phyloP scores from a whole-genome alignment of 2,329 filamentous ascomycete genomes.

The Clonostachys chloroleuca region DNA sequence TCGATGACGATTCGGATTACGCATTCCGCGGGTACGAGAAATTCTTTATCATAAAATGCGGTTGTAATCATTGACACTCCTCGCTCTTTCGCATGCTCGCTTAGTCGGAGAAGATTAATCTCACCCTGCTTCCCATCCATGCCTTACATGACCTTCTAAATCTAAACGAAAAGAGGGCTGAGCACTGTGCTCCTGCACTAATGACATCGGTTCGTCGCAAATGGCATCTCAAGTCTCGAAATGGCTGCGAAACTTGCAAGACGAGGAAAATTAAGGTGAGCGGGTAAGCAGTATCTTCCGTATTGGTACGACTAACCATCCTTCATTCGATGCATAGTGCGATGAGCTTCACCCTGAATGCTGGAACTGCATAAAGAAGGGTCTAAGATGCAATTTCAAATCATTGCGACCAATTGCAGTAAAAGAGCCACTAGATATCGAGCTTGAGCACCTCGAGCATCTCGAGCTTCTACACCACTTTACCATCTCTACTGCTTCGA shows the following conservation, averaged over 20 bases:
- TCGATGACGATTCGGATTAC: too few relatives aligned
- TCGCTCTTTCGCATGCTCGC: too few relatives aligned
- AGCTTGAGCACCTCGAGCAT: slow-evolving; percentile 11
- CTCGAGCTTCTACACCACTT: slow-evolving; percentile 32
- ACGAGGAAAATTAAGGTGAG: slow-evolving; percentile 11
- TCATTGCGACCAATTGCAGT: background rate
- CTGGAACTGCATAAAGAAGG: slow-evolving; percentile 17
- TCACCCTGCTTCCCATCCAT: too few relatives aligned
- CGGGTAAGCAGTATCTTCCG: background rate
- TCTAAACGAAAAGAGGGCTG: too few relatives aligned
- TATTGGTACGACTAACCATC: too few relatives aligned
- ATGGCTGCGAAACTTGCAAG: slow-evolving; percentile 10
- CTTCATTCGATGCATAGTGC: slow-evolving; percentile 6
- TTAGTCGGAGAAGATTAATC: too few relatives aligned
- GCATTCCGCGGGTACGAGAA: too few relatives aligned
- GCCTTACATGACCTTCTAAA: too few relatives aligned
- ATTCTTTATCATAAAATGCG: too few relatives aligned
- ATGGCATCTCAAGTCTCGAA: slow-evolving; percentile 6
- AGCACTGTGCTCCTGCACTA: too few relatives aligned
- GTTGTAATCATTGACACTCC: too few relatives aligned
- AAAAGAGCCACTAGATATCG: slow-evolving; percentile 6
- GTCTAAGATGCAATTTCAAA: slow-evolving; percentile 15
- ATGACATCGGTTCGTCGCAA: background rate
- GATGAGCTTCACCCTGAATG: slow-evolving; percentile 17
- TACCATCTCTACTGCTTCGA: slow-evolving; percentile 26